Conservation (phyloP, 345 rosid genomes). For the Acer negundo region DNA sequence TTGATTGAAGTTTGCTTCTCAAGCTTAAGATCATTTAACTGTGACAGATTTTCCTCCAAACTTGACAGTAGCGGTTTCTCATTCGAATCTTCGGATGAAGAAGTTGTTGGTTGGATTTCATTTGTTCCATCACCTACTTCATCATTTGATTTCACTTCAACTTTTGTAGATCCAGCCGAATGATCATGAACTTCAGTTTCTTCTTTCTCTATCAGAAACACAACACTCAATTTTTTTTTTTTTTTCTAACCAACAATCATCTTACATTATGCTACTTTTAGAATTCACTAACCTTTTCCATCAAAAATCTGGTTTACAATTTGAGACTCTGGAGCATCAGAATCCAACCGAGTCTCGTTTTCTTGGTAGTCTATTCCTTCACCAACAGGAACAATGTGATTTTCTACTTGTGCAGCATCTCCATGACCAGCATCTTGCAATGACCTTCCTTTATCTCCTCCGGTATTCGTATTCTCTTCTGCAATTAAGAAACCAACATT, state of each 20-base stretch:
- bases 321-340: slow-evolving; percentile 15
- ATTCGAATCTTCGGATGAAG: slow-evolving; percentile 11
- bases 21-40: slow-evolving; percentile 13
- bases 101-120: slow-evolving; percentile 17
- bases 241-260: neutral
- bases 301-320: neutral
- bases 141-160: slow-evolving; percentile 20
- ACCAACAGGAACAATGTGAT: slow-evolving; percentile 20
- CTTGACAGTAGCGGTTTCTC: slow-evolving; percentile 15
- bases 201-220: slow-evolving; percentile 26
- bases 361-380: slow-evolving; percentile 17
- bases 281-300: neutral
- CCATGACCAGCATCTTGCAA: slow-evolving; percentile 21
- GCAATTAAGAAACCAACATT: slow-evolving; percentile 20
- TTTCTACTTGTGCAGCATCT: slow-evolving; percentile 22
- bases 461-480: slow-evolving; percentile 21
- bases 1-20: slow-evolving; percentile 22
- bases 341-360: slow-evolving; percentile 18
- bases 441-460: slow-evolving; percentile 17
- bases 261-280: slow-evolving; percentile 1
- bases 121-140: slow-evolving; percentile 17
- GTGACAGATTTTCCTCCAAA: slow-evolving; percentile 10
- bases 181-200: slow-evolving; percentile 20
- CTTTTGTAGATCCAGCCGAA: slow-evolving; percentile 19
- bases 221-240: neutral